Evolutionary conservation across 345 rosid species (phyloP).

Genomic region (Acer yangbiense): DNA sequence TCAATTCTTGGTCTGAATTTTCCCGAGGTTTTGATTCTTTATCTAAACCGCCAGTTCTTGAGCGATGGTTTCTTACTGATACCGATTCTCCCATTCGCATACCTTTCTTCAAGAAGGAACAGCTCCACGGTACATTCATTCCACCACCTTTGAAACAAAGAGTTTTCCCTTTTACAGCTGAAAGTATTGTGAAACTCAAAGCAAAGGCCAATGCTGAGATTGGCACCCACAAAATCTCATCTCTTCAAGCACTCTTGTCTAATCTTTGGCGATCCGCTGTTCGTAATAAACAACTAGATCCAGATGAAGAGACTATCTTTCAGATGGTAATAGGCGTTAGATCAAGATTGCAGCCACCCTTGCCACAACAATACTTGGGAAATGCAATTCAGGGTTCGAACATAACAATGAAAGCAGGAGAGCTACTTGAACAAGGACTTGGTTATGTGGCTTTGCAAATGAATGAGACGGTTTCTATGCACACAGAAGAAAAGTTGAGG

Average conservation of each 20-base stretch:
- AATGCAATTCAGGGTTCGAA: too few species aligned
- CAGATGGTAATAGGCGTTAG: conserved; percentile 17
- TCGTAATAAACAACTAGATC: conserved; percentile 10
- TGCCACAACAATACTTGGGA: conserved; percentile 9
- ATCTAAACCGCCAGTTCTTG: conserved; percentile 20
- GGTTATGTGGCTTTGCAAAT: too few species aligned
- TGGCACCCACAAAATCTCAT: conserved; percentile 30
- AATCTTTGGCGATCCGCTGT: conserved; percentile 40
- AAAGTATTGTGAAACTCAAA: conserved; percentile 40
- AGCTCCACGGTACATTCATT: not conserved
- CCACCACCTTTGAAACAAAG: conserved; percentile 13
- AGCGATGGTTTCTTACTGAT: conserved; percentile 14
- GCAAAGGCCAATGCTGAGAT: conserved; percentile 42
- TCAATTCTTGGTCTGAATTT: conserved; percentile 49
- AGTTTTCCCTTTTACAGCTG: conserved; percentile 37
- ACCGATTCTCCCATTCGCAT: conserved; percentile 17
- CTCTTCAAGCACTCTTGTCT: conserved; percentile 44
- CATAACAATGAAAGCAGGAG: too few species aligned
- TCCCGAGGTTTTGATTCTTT: conserved; percentile 11
- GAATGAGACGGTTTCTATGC: not conserved
- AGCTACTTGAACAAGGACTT: too few species aligned
- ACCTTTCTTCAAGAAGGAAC: not conserved
- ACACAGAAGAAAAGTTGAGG: conserved; percentile 20
- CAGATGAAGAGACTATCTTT: conserved; percentile 15
- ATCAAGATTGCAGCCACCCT: conserved; percentile 27